A percentile compares a stretch with the other conserved stretches of the same genome.
Evolutionary conservation across 2,329 filamentous ascomycete species (phyloP).

Genomic region (Diaporthe sp.): DNA sequence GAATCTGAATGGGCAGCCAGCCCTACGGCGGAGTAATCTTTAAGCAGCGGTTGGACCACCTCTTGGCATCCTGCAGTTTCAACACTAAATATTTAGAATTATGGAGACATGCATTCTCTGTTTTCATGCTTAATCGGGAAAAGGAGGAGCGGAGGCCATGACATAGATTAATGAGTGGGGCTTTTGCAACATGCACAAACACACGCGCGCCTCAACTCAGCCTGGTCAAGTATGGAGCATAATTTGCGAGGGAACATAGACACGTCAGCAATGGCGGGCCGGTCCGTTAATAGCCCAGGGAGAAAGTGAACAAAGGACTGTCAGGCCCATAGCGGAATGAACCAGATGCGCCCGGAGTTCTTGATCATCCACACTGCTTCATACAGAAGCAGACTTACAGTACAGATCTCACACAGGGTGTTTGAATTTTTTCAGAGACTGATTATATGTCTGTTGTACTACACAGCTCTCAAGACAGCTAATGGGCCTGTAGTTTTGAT

Average conservation of each 20-base stretch:
- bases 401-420: background rate
- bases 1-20: background rate
- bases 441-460: background rate
- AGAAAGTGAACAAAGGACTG: background rate
- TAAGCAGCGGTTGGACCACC: background rate
- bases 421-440: background rate
- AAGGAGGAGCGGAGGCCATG: background rate
- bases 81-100: background rate
- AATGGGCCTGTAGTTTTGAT: background rate
- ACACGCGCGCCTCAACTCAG: background rate
- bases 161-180: background rate
- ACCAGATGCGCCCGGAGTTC: background rate
- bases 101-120: background rate
- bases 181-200: background rate
- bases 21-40: constrained; percentile 8
- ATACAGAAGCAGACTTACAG: background rate
- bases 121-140: constrained; percentile 12
- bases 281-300: background rate
- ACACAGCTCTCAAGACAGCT: background rate
- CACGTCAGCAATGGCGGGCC: background rate
- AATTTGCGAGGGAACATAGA: background rate
- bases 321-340: background rate
- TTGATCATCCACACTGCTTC: background rate
- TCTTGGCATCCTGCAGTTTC: background rate
- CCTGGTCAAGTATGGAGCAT: background rate